phyloP scores from a whole-genome alignment of 2,329 filamentous ascomycete species.

The Beauveria asiatica region DNA sequence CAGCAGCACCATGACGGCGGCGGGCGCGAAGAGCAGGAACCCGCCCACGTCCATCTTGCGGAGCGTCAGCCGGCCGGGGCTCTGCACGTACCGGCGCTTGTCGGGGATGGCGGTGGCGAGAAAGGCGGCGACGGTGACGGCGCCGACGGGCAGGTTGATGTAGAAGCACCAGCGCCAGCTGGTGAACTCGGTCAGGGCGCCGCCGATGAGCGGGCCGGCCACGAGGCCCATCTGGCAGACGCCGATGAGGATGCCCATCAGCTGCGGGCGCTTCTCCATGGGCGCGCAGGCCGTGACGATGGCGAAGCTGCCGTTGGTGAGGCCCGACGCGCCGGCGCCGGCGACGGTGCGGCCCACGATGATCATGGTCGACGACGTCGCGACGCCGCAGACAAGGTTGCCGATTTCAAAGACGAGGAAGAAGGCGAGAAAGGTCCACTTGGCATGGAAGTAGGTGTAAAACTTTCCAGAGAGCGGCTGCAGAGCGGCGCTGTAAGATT shows the following conservation, averaged over 20 bases:
- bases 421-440: constrained; percentile 22
- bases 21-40: constrained; percentile 34
- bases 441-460: constrained; percentile 32
- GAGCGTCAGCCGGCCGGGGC: constrained; percentile 18
- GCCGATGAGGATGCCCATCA: constrained; percentile 22
- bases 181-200: constrained; percentile 27
- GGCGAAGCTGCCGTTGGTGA: constrained; percentile 29
- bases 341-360: constrained; percentile 43
- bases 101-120: constrained; percentile 27
- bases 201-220: constrained; percentile 38
- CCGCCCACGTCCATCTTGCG: constrained; percentile 37
- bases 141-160: constrained; percentile 36
- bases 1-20: constrained; percentile 40
- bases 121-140: constrained; percentile 23
- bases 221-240: constrained; percentile 36
- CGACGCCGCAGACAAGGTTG: constrained; percentile 38
- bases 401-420: constrained; percentile 30
- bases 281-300: constrained; percentile 24
- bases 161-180: constrained; percentile 40
- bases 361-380: constrained; percentile 35
- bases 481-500: constrained; percentile 32
- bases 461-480: constrained; percentile 45
- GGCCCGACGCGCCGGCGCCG: constrained; percentile 36
- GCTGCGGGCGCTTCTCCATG: constrained; percentile 19
- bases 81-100: constrained; percentile 30